A percentile compares a stretch with the other conserved stretches of the same genome.
Evolutionary conservation across 371 early-diverging fungal genomes (phyloP).

Genomic region (Mucor racemosus): DNA sequence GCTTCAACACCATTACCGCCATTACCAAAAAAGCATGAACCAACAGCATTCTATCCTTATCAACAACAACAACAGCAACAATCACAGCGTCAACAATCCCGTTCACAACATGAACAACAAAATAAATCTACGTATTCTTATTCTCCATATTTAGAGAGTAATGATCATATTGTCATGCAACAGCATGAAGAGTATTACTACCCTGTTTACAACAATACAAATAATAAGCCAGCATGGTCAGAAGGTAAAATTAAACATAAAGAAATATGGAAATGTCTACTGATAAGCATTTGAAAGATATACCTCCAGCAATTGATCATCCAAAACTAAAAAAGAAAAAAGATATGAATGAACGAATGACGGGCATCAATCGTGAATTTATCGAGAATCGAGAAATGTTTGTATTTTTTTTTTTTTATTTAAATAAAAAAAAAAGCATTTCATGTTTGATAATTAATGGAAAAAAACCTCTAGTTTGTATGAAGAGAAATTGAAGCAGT

Average conservation of each 20-base stretch:
- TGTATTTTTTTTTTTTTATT: neutral
- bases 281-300: neutral
- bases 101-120: neutral
- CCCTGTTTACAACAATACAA: neutral
- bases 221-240: neutral
- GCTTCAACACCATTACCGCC: neutral
- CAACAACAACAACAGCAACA: neutral
- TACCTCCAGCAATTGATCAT: neutral
- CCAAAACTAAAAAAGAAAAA: slow-evolving; percentile 15
- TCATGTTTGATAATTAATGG: no score
- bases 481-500: slow-evolving; percentile 22
- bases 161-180: slow-evolving; percentile 4
- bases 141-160: slow-evolving; percentile 3
- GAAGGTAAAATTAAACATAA: neutral
- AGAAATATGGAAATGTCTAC: no score
- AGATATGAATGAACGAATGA: slow-evolving; percentile 21
- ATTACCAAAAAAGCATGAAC: neutral
- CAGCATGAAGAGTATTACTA: slow-evolving; percentile 11
- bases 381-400: slow-evolving; percentile 26
- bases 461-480: slow-evolving; percentile 13
- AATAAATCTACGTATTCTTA: neutral
- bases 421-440: no score
- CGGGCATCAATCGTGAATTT: slow-evolving; percentile 24
- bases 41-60: slow-evolving; percentile 3
- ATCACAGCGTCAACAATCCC: neutral